phyloP scores from a whole-genome alignment of 2,329 filamentous ascomycete genomes.

The Alternaria alternata region DNA sequence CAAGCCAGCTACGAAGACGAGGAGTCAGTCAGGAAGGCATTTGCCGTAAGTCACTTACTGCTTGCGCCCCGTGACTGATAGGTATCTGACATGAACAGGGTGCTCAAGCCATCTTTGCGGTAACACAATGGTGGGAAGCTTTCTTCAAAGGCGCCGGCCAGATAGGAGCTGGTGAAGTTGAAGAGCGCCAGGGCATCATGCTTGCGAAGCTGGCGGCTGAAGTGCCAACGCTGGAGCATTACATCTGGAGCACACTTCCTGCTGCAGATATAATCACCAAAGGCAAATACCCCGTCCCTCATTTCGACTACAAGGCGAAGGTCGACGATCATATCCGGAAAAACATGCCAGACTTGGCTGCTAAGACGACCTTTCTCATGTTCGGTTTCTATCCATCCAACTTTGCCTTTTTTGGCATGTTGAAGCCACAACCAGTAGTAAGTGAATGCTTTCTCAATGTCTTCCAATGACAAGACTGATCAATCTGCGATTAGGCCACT shows the following conservation, averaged over 20 bases:
- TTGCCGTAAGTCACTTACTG: slow-evolving; percentile 9
- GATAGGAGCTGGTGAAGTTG: slow-evolving; percentile 34
- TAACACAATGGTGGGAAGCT: slow-evolving; percentile 39
- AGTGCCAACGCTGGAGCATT: slow-evolving; percentile 51
- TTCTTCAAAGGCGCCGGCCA: slow-evolving; percentile 31
- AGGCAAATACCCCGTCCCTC: slow-evolving; percentile 47
- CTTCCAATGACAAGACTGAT: background rate
- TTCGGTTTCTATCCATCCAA: slow-evolving; percentile 28
- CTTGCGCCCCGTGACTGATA: background rate
- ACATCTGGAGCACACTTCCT: slow-evolving; percentile 56
- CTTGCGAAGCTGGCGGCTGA: slow-evolving; percentile 50
- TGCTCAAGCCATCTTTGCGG: slow-evolving; percentile 42
- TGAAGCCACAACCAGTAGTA: slow-evolving; percentile 20
- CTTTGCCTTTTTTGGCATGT: slow-evolving; percentile 17
- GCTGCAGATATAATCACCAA: slow-evolving; percentile 34
- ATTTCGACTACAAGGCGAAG: slow-evolving; percentile 52
- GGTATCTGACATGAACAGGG: slow-evolving; percentile 12
- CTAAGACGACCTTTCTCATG: slow-evolving; percentile 27
- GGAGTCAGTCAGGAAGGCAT: slow-evolving; percentile 16
- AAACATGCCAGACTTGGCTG: slow-evolving; percentile 29
- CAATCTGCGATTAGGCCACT: background rate
- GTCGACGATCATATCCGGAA: slow-evolving; percentile 51
- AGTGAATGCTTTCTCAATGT: background rate
- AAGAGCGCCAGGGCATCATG: slow-evolving; percentile 49
- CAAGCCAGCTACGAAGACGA: slow-evolving; percentile 21